Evolutionary conservation across 768 basidiomycete genomes (phyloP).

Genomic region (Mrakia frigida): DNA sequence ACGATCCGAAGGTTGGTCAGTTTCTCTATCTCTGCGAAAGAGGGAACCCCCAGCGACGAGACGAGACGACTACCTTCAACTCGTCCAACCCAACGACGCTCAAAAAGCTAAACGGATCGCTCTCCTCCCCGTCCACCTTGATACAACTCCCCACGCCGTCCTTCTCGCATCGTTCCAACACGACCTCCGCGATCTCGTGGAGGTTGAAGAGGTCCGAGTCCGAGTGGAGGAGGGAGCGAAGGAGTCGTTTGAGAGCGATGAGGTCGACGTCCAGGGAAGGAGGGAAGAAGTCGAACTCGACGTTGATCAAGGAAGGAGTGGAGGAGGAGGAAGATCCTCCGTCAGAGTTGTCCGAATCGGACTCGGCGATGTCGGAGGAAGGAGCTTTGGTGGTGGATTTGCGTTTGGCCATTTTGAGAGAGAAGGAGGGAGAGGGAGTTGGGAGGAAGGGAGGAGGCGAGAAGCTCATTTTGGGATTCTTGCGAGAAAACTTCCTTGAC

Average conservation of each 20-base stretch:
- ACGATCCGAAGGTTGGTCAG: too few species aligned
- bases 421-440: not conserved
- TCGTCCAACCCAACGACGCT: slow-evolving; percentile 73
- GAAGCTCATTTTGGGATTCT: not conserved
- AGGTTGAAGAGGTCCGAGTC: slow-evolving; percentile 70
- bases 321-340: slow-evolving; percentile 24
- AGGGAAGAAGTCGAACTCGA: slow-evolving; percentile 92
- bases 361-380: not conserved
- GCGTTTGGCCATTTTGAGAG: slow-evolving; percentile 21
- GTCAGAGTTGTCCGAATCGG: slow-evolving; percentile 3
- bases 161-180: slow-evolving; percentile 58
- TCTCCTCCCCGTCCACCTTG: slow-evolving; percentile 82
- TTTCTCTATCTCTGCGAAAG: too few species aligned
- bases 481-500: not conserved
- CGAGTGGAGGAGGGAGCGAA: slow-evolving; percentile 59
- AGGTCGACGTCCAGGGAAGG: slow-evolving; percentile 82
- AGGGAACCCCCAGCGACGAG: too few species aligned
- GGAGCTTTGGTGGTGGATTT: slow-evolving; percentile 8
- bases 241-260: slow-evolving; percentile 53
- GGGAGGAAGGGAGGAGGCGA: not conserved
- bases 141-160: slow-evolving; percentile 73
- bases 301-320: slow-evolving; percentile 56
- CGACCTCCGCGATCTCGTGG: slow-evolving; percentile 70
- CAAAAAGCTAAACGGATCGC: slow-evolving; percentile 84
- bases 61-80: too few species aligned